Evolutionary conservation across 306 rosid genomes (phyloP).

Genomic region (Cucumis sativus): DNA sequence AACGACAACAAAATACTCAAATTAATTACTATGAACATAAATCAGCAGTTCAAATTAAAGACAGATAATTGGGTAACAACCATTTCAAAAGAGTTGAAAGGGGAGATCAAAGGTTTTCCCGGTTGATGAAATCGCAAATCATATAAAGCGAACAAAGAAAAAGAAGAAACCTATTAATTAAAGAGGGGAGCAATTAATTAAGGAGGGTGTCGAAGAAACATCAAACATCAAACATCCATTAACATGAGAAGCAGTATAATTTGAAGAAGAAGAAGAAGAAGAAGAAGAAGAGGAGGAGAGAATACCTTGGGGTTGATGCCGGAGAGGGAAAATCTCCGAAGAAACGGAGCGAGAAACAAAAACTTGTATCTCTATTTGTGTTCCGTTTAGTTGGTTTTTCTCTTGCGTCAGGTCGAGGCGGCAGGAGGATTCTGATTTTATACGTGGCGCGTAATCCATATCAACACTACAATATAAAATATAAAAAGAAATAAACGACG

Average conservation of each 20-base stretch:
- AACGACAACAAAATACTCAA: neutral
- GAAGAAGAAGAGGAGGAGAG: neutral
- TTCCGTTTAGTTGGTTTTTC: slow-evolving; percentile 4
- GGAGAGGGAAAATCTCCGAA: slow-evolving; percentile 1
- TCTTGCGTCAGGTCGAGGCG: neutral
- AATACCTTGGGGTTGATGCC: neutral
- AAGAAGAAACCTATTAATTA: neutral
- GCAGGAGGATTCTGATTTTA: neutral
- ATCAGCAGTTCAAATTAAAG: neutral
- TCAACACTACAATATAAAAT: neutral
- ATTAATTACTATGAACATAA: neutral
- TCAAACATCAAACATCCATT: neutral
- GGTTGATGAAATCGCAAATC: neutral
- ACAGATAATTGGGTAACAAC: neutral
- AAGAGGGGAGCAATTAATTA: neutral
- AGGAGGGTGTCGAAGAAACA: no score
- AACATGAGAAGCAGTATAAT: neutral
- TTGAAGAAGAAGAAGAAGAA: neutral
- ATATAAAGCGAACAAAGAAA: neutral
- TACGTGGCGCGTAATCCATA: slow-evolving; percentile 3
- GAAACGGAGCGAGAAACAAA: slow-evolving; percentile 1
- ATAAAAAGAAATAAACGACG: neutral
- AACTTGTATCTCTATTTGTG: neutral
- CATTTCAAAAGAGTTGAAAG: neutral
- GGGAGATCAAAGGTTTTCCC: neutral